Percentiles rank a stretch among this genome's conserved stretches.
Conservation (phyloP, 2,329 filamentous ascomycete species). For the Chaetomium sp. region DNA sequence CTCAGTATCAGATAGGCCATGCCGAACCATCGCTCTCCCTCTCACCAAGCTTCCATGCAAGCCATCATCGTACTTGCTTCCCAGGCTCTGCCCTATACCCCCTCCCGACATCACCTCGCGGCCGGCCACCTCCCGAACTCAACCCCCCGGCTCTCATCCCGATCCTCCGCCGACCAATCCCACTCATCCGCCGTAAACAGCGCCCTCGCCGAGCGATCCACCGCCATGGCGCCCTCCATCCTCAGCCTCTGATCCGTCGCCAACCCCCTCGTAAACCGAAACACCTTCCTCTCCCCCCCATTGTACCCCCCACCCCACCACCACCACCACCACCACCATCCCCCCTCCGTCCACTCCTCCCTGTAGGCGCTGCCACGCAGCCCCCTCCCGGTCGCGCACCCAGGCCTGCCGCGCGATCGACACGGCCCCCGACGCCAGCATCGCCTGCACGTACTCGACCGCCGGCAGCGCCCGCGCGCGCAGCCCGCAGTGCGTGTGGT, state of each 20-base stretch:
- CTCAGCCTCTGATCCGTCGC: slow-evolving; percentile 54
- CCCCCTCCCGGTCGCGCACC: slow-evolving; percentile 45
- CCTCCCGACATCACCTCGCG: background rate
- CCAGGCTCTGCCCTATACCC: background rate
- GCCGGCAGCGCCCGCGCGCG: slow-evolving; percentile 66
- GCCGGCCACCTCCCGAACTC: slow-evolving; percentile 21
- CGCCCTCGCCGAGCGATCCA: slow-evolving; percentile 53
- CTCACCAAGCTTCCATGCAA: too few relatives aligned
- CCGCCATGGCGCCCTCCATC: slow-evolving; percentile 52
- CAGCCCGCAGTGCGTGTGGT: slow-evolving; percentile 74
- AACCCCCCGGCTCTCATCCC: slow-evolving; percentile 10
- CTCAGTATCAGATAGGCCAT: background rate
- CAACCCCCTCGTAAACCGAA: slow-evolving; percentile 55
- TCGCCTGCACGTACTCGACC: slow-evolving; percentile 63
- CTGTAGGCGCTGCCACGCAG: slow-evolving; percentile 46
- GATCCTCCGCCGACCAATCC: slow-evolving; percentile 61
- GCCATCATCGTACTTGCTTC: background rate
- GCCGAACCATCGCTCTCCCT: background rate
- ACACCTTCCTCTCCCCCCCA: slow-evolving; percentile 37
- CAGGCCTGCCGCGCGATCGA: slow-evolving; percentile 50
- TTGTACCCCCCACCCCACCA: slow-evolving; percentile 15
- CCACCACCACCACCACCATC: too few relatives aligned
- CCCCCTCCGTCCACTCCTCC: slow-evolving; percentile 3
- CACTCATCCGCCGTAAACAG: slow-evolving; percentile 60
- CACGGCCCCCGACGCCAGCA: slow-evolving; percentile 53